phyloP scores from a whole-genome alignment of 2,329 filamentous ascomycete species.

The Periconia sp. region DNA sequence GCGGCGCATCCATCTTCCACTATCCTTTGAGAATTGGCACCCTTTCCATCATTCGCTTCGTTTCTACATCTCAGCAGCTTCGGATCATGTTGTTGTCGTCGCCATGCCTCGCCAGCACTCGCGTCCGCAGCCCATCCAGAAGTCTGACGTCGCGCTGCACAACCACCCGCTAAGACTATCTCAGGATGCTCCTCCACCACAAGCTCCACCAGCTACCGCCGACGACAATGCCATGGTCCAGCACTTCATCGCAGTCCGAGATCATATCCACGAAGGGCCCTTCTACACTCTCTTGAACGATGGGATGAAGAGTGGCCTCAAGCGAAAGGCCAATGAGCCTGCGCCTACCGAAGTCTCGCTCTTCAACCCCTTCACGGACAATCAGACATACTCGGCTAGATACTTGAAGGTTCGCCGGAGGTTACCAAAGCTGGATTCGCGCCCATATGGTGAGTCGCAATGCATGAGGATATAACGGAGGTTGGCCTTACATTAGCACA shows the following conservation, averaged over 20 bases:
- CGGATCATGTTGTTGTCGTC: slow-evolving; percentile 13
- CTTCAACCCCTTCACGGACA: slow-evolving; percentile 67
- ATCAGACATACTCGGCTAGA: slow-evolving; percentile 65
- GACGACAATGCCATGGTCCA: slow-evolving; percentile 57
- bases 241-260: slow-evolving; percentile 59
- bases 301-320: slow-evolving; percentile 51
- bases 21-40: no score
- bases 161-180: slow-evolving; percentile 23
- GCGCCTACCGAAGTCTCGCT: slow-evolving; percentile 40
- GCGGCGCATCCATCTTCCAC: no score
- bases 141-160: slow-evolving; percentile 6
- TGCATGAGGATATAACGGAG: no score
- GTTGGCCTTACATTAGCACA: slow-evolving; percentile 8
- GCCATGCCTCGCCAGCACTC: slow-evolving; percentile 9
- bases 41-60: no score
- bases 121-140: no score
- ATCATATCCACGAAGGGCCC: slow-evolving; percentile 64
- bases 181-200: slow-evolving; percentile 42
- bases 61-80: no score
- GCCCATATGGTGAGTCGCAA: slow-evolving; percentile 59
- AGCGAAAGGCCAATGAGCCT: slow-evolving; percentile 45
- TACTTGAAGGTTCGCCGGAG: slow-evolving; percentile 63
- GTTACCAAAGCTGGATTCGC: slow-evolving; percentile 60
- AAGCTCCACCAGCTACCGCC: slow-evolving; percentile 47
- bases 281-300: slow-evolving; percentile 63